Evolutionary conservation across 805 yeast genomes (phyloP).

Genomic region (Saturnispora bothae): DNA sequence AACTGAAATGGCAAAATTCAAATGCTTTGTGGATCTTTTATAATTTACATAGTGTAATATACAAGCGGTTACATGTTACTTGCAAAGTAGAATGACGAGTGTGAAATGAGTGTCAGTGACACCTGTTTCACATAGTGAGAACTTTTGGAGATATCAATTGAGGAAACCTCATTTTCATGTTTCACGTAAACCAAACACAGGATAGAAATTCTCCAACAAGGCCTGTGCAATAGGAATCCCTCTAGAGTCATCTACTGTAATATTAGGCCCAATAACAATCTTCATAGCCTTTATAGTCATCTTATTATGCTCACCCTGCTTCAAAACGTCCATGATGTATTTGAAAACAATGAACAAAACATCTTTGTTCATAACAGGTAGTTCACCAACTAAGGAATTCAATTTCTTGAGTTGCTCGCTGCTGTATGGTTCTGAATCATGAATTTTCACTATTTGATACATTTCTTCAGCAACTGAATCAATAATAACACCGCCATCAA

Average conservation of each 20-base stretch:
- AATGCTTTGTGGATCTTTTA: too few species aligned
- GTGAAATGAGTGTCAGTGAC: too few species aligned
- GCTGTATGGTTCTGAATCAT: background rate
- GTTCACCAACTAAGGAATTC: conserved; percentile 26
- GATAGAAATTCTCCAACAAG: conserved; percentile 21
- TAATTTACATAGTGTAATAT: too few species aligned
- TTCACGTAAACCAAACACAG: too few species aligned
- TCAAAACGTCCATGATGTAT: conserved; percentile 54
- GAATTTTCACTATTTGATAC: conserved; percentile 26
- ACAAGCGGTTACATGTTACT: too few species aligned
- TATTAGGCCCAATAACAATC: conserved; percentile 28
- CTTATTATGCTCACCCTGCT: conserved; percentile 53
- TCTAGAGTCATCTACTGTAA: conserved; percentile 21
- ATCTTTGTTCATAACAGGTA: conserved; percentile 49
- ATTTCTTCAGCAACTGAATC: conserved; percentile 28
- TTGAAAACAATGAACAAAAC: conserved; percentile 56
- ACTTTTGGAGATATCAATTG: too few species aligned
- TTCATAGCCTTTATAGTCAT: conserved; percentile 69
- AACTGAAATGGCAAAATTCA: too few species aligned
- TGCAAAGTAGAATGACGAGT: too few species aligned
- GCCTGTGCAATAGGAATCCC: conserved; percentile 25
- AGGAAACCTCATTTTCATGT: too few species aligned
- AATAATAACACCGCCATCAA: conserved; percentile 62
- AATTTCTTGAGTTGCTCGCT: conserved; percentile 9
- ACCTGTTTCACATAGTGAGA: too few species aligned